Evolutionary conservation across 2,329 filamentous ascomycete genomes (phyloP), one percentile per base, ranked within the genome.

Genomic region (Bisporella sp.): DNA sequence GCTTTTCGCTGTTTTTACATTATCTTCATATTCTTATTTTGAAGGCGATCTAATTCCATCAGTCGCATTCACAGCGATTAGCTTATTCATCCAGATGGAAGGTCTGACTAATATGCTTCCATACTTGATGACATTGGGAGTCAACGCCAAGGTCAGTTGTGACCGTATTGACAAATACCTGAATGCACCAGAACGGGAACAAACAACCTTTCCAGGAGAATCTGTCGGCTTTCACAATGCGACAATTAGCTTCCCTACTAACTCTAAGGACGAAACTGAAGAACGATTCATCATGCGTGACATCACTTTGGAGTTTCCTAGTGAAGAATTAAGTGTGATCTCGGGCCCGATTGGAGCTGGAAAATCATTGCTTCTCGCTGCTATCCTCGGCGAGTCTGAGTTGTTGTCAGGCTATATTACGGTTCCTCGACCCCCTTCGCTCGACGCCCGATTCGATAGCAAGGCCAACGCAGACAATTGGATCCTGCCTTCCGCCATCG

Each of bases 311-410:
- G 73, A 73, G 1, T 88, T 91, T 58, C 87, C 86, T 0, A 66
- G 71, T 11, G 78, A 80, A 37, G 81, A 86, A 57, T 69, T 92
- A 7, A 89, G 81, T 9, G 77, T 90, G 8, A 81, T 92, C 44
- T 86, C 84, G 1, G 87, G 87, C 1, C 83, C 83, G 60, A 92
- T 87, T 0, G 87, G 87, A 0, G 81, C 82, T 7, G 87, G 87
- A 28, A 92, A 92, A 69, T 88, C 82, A 61, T 69, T 91, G 39
- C 70, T 92, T 52, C 74, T 92, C 7, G 77, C 85, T 1, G 78
- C 86, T 1, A 79, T 92, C 31, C 74, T 91, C 4, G 87, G 87
- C 1, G 87, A 92, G 66, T 79, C 80, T 4, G 86, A 90, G 52
- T 62, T 89, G 5, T 63, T 89, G 0, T 67, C 71, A 0, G 87